These are phyloP conservation scores for Pyrenula aspistea DNA, from an alignment of 495 filamentous ascomycete species.

Conservation along the genomic window DNA sequence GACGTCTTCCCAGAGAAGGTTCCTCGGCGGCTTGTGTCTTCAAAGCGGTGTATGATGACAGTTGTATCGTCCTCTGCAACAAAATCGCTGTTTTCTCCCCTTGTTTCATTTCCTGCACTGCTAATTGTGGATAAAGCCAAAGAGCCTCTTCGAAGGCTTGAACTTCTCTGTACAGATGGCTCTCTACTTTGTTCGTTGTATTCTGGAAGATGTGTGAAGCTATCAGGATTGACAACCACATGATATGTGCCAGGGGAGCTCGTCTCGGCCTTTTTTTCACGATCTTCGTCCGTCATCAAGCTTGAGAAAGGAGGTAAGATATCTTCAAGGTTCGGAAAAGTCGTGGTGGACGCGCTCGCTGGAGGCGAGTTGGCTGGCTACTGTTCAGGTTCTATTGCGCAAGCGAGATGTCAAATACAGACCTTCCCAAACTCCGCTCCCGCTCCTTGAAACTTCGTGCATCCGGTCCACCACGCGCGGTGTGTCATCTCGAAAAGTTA, in stretches of 20 bases:
- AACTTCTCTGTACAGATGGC: not conserved
- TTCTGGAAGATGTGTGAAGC: conserved; percentile 41
- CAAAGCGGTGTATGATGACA: conserved; percentile 35
- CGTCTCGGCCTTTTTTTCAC: conserved; percentile 44
- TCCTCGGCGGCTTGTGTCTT: conserved; percentile 25
- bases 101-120: conserved; percentile 8
- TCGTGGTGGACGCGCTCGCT: conserved; percentile 13
- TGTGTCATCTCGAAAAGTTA: conserved; percentile 45
- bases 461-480: conserved; percentile 42
- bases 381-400: conserved; percentile 2
- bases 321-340: conserved; percentile 21
- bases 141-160: conserved; percentile 4
- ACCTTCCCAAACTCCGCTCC: conserved; percentile 44
- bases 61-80: conserved; percentile 26
- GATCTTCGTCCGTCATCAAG: conserved; percentile 47
- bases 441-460: conserved; percentile 35
- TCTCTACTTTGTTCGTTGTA: conserved; percentile 25
- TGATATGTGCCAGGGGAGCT: conserved; percentile 43
- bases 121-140: conserved; percentile 12
- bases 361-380: conserved; percentile 16
- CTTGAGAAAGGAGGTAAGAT: conserved; percentile 37
- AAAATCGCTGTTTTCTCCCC: conserved; percentile 4
- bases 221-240: conserved; percentile 41
- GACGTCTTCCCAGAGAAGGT: not conserved
- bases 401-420: conserved; percentile 10